These are phyloP conservation scores for Acanthamoeba lenticulata DNA, from an alignment of 208 protist genomes.

Conservation along the genomic window DNA sequence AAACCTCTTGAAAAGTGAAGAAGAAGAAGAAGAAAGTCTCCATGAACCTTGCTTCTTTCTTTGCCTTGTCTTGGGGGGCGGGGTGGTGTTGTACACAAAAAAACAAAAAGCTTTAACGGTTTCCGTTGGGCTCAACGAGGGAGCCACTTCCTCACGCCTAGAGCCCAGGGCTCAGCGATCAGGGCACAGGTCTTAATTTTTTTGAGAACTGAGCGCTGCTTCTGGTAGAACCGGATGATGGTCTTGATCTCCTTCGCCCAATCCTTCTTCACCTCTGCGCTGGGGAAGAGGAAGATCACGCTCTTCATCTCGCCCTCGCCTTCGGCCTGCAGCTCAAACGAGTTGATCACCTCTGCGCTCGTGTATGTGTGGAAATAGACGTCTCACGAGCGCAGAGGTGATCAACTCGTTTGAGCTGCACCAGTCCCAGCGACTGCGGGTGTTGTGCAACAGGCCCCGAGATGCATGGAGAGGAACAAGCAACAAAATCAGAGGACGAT, in stretches of 20 bases:
- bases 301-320: not conserved
- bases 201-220: not conserved
- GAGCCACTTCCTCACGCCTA: too few relatives aligned
- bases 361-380: too few relatives aligned
- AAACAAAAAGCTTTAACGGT: too few relatives aligned
- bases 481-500: not conserved
- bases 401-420: not conserved
- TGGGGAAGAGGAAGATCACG: not conserved
- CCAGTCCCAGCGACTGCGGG: not conserved
- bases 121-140: too few relatives aligned
- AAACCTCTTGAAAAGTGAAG: too few relatives aligned
- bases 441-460: not conserved
- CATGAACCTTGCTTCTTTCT: too few relatives aligned
- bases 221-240: not conserved
- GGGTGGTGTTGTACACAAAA: too few relatives aligned
- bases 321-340: not conserved
- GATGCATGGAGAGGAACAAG: not conserved
- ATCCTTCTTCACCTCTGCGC: not conserved
- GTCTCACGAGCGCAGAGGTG: too few relatives aligned
- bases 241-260: constrained; percentile 18
- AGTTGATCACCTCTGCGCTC: not conserved
- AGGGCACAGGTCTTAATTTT: too few relatives aligned
- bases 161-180: too few relatives aligned
- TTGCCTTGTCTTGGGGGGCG: too few relatives aligned
- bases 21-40: too few relatives aligned